Conservation (phyloP, 176 grass and related monocot species). For the Hordeum marinum region DNA sequence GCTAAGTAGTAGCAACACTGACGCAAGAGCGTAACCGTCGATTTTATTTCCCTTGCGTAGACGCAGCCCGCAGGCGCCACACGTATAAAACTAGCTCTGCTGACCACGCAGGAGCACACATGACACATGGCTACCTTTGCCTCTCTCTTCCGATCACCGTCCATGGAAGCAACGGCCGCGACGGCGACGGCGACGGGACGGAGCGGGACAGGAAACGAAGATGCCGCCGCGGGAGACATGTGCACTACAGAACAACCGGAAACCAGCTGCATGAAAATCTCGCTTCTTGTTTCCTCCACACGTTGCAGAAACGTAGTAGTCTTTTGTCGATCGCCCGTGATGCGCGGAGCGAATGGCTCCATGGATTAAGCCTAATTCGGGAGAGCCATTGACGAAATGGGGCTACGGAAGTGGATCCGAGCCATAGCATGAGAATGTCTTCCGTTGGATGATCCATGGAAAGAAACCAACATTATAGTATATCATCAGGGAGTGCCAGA, state of each 20-base stretch:
- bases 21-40: not conserved
- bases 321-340: conserved; percentile 12
- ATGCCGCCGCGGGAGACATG: not conserved
- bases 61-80: not conserved
- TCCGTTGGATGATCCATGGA: too few species aligned
- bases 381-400: not conserved
- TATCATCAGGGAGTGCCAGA: not conserved
- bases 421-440: too few species aligned
- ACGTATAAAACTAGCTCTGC: not conserved
- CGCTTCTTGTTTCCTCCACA: not conserved
- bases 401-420: too few species aligned
- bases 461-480: too few species aligned
- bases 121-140: not conserved
- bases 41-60: not conserved
- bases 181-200: not conserved
- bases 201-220: not conserved
- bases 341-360: conserved; percentile 42
- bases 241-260: not conserved
- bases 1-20: not conserved
- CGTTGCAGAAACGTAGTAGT: not conserved
- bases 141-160: not conserved
- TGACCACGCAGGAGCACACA: not conserved
- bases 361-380: not conserved
- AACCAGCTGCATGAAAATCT: not conserved
- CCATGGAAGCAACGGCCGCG: not conserved